Conservation (phyloP, 1,139 yeast species). For the Lodderomyces elongisporus region DNA sequence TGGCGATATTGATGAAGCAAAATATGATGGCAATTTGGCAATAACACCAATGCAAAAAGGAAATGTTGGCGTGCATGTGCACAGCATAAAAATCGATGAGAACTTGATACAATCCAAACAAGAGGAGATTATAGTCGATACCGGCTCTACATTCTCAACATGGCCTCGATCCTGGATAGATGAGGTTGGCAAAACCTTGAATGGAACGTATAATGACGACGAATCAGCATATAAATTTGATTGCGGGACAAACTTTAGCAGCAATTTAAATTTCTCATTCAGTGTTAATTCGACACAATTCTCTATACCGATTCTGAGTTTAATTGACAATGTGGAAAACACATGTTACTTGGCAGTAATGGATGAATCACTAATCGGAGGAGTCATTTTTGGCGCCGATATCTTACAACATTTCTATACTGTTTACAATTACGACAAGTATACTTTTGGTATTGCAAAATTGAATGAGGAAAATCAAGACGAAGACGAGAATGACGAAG, state of each 20-base stretch:
- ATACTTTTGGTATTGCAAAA: conserved; percentile 4
- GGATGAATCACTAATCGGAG: conserved; percentile 12
- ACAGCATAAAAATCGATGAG: neutral
- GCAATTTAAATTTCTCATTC: conserved; percentile 18
- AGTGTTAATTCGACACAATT: conserved; percentile 27
- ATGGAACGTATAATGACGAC: conserved; percentile 12
- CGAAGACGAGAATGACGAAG: no score
- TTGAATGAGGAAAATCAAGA: neutral
- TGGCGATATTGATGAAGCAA: conserved; percentile 55
- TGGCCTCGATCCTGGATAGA: conserved; percentile 41
- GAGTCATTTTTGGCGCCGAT: conserved; percentile 18
- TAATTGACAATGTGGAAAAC: conserved; percentile 10
- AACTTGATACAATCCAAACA: neutral
- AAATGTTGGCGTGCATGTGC: conserved; percentile 1
- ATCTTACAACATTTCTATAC: conserved; percentile 24
- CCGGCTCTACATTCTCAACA: conserved; percentile 62
- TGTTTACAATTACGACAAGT: conserved; percentile 22
- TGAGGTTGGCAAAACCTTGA: conserved; percentile 31
- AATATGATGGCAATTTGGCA: conserved; percentile 42
- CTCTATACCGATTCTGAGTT: conserved; percentile 21
- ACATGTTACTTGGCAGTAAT: conserved; percentile 17
- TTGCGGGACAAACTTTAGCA: conserved; percentile 7
- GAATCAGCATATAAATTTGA: conserved; percentile 17
- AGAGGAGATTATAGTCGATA: conserved; percentile 30
- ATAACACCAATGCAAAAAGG: conserved; percentile 19